Conservation (phyloP, 2,329 filamentous ascomycete species). For the Coniochaeta sp. region DNA sequence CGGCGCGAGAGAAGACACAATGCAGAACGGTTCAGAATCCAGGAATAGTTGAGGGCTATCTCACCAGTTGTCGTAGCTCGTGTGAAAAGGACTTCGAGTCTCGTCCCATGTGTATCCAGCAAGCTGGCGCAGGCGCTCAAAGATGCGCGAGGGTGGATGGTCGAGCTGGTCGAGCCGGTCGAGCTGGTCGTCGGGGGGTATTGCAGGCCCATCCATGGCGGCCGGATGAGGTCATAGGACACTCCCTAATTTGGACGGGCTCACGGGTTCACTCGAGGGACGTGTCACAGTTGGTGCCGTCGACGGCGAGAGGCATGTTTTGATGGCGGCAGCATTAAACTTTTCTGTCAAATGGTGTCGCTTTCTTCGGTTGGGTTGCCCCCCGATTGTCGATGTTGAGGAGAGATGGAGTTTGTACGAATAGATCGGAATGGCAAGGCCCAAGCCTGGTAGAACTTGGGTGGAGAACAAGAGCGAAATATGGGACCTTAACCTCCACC, state of each 20-base stretch:
- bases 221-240: slow-evolving; percentile 13
- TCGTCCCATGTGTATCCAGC: slow-evolving; percentile 74
- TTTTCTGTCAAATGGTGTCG: neutral
- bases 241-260: slow-evolving; percentile 5
- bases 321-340: neutral
- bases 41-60: slow-evolving; percentile 4
- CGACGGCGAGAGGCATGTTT: slow-evolving; percentile 3
- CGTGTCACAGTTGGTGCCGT: slow-evolving; percentile 3
- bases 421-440: slow-evolving; percentile 1
- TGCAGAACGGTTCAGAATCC: neutral
- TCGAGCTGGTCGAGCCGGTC: slow-evolving; percentile 23
- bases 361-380: neutral
- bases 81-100: slow-evolving; percentile 46
- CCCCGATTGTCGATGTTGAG: neutral
- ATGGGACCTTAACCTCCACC: too few species aligned
- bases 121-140: slow-evolving; percentile 65
- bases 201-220: slow-evolving; percentile 44
- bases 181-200: slow-evolving; percentile 45
- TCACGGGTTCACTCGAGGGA: slow-evolving; percentile 14
- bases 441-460: neutral
- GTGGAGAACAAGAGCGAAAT: neutral
- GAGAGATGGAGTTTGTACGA: neutral
- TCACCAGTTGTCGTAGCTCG: slow-evolving; percentile 84
- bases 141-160: slow-evolving; percentile 56
- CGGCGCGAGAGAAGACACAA: neutral